Evolutionary conservation across 129 eudicot genomes (phyloP).

Genomic region (Logfia minima): DNA sequence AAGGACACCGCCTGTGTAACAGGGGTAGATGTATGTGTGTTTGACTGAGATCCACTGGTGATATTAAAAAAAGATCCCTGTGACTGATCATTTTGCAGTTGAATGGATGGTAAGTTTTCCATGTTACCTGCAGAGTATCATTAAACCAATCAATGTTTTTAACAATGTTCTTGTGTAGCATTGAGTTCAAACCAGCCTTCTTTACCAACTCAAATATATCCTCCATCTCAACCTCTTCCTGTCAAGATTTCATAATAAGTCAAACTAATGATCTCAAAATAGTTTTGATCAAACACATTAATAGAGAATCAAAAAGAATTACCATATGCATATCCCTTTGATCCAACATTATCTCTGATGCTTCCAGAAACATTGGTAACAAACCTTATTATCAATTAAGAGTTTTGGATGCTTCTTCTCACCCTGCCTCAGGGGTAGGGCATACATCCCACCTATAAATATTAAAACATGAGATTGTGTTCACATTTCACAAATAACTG

Average conservation of each 20-base stretch:
- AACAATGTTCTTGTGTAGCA: slow-evolving; percentile 59
- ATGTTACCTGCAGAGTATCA: slow-evolving; percentile 53
- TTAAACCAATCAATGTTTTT: slow-evolving; percentile 61
- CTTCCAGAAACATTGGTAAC: too few relatives aligned
- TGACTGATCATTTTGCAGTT: slow-evolving; percentile 28
- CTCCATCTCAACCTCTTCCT: slow-evolving; percentile 24
- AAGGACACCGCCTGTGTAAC: slow-evolving; percentile 37
- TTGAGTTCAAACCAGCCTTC: slow-evolving; percentile 65
- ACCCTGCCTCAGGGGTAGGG: too few relatives aligned
- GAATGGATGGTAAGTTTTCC: not conserved
- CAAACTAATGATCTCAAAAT: too few relatives aligned
- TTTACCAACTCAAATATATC: slow-evolving; percentile 46
- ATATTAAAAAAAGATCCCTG: slow-evolving; percentile 42
- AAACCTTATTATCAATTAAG: too few relatives aligned
- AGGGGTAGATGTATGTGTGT: slow-evolving; percentile 36
- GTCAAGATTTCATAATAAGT: slow-evolving; percentile 61
- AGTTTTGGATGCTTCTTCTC: too few relatives aligned
- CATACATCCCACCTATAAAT: too few relatives aligned
- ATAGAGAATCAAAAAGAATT: too few relatives aligned
- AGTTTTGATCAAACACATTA: too few relatives aligned
- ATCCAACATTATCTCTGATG: too few relatives aligned
- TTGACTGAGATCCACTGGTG: slow-evolving; percentile 35
- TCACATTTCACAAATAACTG: too few relatives aligned
- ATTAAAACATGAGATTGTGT: too few relatives aligned
- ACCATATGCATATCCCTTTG: too few relatives aligned